A percentile compares a stretch with the other conserved stretches of the same genome.
Conservation (phyloP, 257 asterid species). For the Gardenia jasminoides region DNA sequence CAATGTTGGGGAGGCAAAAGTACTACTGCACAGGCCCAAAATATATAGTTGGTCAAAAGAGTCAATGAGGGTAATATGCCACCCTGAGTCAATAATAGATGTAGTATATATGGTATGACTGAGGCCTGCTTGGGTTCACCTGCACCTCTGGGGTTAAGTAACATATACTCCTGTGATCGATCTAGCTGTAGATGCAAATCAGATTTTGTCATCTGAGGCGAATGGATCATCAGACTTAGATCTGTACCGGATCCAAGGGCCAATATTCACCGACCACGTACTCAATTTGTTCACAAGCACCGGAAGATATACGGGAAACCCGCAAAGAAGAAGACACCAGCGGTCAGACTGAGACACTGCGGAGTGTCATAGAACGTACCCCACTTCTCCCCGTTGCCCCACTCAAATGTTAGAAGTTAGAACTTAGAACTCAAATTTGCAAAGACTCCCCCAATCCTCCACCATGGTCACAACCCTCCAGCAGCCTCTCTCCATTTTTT, state of each 20-base stretch:
- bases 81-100: not conserved
- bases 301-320: not conserved
- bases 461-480: too few species aligned
- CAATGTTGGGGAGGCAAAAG: not conserved
- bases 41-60: slow-evolving; percentile 4
- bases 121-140: not conserved
- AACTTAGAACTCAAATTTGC: too few species aligned
- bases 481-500: too few species aligned
- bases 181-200: not conserved
- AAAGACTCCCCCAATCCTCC: not conserved
- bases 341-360: slow-evolving; percentile 29
- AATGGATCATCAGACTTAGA: not conserved
- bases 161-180: not conserved
- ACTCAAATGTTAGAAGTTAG: not conserved
- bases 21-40: not conserved
- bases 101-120: too few species aligned
- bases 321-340: slow-evolving; percentile 18
- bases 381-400: slow-evolving; percentile 3
- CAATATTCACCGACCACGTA: not conserved
- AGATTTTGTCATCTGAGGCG: too few species aligned
- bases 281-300: not conserved
- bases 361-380: slow-evolving; percentile 13
- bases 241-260: not conserved
- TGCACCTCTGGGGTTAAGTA: not conserved
- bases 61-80: not conserved